Evolutionary conservation across 75 land plant genomes (phyloP), one percentile per base, ranked within the genome.

Genomic region (Cunninghamia lanceolata): DNA sequence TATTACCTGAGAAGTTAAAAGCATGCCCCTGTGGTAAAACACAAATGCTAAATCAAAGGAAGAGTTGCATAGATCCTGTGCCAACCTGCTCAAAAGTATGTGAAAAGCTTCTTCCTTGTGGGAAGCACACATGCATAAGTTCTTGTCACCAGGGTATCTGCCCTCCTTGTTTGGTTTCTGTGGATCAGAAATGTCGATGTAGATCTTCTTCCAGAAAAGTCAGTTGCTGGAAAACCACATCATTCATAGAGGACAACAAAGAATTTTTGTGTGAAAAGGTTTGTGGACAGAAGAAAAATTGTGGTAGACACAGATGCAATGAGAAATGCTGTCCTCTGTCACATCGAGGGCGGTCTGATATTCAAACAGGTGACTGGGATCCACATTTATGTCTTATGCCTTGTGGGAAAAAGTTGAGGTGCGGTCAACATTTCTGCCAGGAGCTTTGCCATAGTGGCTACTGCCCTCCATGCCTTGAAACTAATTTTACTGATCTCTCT

Each of bases 281-380:
- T 66, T 98, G 99, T 87, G 99, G 96, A 68, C 86, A 86, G 84
- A 98, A 97, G 94, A 95, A 94, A 90, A 95, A 86, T 76, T 98
- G 99, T 90, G 99, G 99, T 35, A 90, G 99, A 84, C 99, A 98
- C 84, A 84, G 99, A 16, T 98, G 99, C 87, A 98, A 88, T 90
- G 92, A 93, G 53, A 91, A 91, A 34, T 96, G 98, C 89, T 98
- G 99, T 47, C 93, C 96, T 66, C 91, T 92, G 1, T 92, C 95
- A 17, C 46, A 83, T 83, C 89, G 46, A 34, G 82, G 86, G 4
- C 71, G 86, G 25, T 76, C 34, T 52, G 13, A 50, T 56, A 21
- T 45, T 2, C 79, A 38, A 32, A 35, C 35, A 76, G 92, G 91
- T 42, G 92, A 86, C 73, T 89, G 91, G 92, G 95, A 93, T 86